Conservation (phyloP, 1,284 basidiomycete genomes). For the Ganoderma multipileum region DNA sequence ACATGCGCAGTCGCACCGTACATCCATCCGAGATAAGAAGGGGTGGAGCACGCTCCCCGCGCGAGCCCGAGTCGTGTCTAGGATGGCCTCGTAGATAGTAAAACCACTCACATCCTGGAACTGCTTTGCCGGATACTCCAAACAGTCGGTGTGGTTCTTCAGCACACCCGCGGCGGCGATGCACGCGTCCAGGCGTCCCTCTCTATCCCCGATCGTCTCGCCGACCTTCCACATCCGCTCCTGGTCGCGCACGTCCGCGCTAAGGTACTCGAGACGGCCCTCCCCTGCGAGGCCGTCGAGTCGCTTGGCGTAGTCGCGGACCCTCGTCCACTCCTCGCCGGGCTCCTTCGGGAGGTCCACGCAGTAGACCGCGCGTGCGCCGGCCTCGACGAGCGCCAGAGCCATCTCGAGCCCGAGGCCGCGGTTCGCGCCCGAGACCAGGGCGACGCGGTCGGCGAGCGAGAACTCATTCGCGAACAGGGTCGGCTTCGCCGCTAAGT, state of each 20-base stretch:
- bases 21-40: not conserved
- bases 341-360: conserved; percentile 75
- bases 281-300: conserved; percentile 45
- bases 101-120: conserved; percentile 64
- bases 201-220: conserved; percentile 66
- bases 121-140: conserved; percentile 74
- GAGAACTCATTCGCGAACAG: conserved; percentile 76
- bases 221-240: conserved; percentile 59
- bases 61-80: not conserved
- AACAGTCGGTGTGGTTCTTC: conserved; percentile 68
- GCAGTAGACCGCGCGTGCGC: conserved; percentile 79
- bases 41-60: not conserved
- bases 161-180: conserved; percentile 67
- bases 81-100: not conserved
- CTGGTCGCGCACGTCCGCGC: conserved; percentile 71
- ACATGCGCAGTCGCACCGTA: not conserved
- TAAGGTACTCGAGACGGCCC: conserved; percentile 69
- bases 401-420: conserved; percentile 88
- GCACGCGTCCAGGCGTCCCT: conserved; percentile 75
- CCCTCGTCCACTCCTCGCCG: conserved; percentile 69
- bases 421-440: conserved; percentile 82
- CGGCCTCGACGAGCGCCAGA: conserved; percentile 77
- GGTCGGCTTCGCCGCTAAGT: conserved; percentile 34
- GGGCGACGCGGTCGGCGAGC: conserved; percentile 74
- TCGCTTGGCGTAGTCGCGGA: conserved; percentile 57